Evolutionary conservation across 2,329 filamentous ascomycete species (phyloP).

Genomic region (Microcyclospora tardicrescens): DNA sequence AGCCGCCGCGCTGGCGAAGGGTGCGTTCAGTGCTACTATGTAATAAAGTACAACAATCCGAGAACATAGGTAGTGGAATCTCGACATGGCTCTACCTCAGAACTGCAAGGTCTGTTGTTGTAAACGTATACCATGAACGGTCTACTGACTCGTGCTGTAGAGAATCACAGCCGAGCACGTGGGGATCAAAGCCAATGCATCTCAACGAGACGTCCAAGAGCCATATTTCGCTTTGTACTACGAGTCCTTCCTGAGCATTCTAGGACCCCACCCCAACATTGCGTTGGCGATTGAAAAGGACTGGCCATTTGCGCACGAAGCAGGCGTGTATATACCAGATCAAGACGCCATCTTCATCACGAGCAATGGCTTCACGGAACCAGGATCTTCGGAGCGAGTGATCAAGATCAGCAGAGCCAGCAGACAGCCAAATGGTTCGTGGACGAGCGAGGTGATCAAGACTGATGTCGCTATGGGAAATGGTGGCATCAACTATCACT

Average conservation of each 20-base stretch:
- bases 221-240: slow-evolving; percentile 17
- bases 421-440: slow-evolving; percentile 21
- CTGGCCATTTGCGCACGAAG: slow-evolving; percentile 27
- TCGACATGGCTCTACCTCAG: not conserved
- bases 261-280: slow-evolving; percentile 13
- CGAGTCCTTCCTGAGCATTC: slow-evolving; percentile 13
- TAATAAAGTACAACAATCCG: not conserved
- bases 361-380: slow-evolving; percentile 21
- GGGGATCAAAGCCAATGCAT: not conserved
- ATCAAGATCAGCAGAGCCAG: slow-evolving; percentile 17
- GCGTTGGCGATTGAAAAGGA: slow-evolving; percentile 13
- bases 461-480: slow-evolving; percentile 34
- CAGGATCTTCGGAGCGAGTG: slow-evolving; percentile 3
- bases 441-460: slow-evolving; percentile 28
- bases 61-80: not conserved
- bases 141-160: not conserved
- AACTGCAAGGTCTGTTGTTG: not conserved
- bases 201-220: slow-evolving; percentile 4
- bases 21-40: no score
- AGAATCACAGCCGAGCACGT: not conserved
- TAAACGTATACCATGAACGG: not conserved
- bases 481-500: slow-evolving; percentile 36
- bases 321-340: slow-evolving; percentile 21
- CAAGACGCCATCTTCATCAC: slow-evolving; percentile 31
- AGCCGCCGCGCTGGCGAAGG: no score